A percentile compares a stretch with the other conserved stretches of the same genome.
These are phyloP conservation scores for Botrytis porri DNA, from an alignment of 2,329 filamentous ascomycete genomes.

Conservation along the genomic window DNA sequence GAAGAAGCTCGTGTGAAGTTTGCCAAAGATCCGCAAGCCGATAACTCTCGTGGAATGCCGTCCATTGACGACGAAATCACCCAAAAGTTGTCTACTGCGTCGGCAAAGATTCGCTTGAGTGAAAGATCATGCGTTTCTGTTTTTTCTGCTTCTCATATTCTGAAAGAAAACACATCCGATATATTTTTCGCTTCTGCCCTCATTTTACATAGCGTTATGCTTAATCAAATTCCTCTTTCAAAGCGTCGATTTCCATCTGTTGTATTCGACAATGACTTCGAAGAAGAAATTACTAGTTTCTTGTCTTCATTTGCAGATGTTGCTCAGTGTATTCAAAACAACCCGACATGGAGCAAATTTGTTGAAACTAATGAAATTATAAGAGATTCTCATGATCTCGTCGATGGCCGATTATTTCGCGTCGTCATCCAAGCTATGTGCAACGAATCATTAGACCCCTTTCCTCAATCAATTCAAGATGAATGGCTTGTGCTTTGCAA, in stretches of 20 bases:
- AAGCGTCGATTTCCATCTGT: conserved; percentile 40
- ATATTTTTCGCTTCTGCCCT: conserved; percentile 40
- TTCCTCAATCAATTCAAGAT: conserved; percentile 25
- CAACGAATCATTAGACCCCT: conserved; percentile 22
- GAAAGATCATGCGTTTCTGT: conserved; percentile 38
- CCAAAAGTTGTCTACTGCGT: conserved; percentile 24
- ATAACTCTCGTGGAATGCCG: neutral
- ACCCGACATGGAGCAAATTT: conserved; percentile 30
- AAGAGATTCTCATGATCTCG: conserved; percentile 51
- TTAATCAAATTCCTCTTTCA: conserved; percentile 43
- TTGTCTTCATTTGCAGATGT: conserved; percentile 40
- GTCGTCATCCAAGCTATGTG: conserved; percentile 34
- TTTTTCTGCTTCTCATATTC: conserved; percentile 36
- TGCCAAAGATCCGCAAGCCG: conserved; percentile 11
- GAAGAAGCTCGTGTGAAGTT: conserved; percentile 21
- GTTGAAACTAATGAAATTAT: conserved; percentile 28
- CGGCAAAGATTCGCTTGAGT: conserved; percentile 34
- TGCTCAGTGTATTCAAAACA: conserved; percentile 40
- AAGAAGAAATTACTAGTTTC: conserved; percentile 41
- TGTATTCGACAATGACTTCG: conserved; percentile 36
- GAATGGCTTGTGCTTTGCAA: conserved; percentile 32
- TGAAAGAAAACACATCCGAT: conserved; percentile 34
- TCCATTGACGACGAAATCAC: conserved; percentile 20
- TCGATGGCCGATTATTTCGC: conserved; percentile 51
- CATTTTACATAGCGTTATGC: conserved; percentile 44